Evolutionary conservation across 306 rosid species (phyloP), one percentile per base, ranked within the genome.

Genomic region (Betula pendula): DNA sequence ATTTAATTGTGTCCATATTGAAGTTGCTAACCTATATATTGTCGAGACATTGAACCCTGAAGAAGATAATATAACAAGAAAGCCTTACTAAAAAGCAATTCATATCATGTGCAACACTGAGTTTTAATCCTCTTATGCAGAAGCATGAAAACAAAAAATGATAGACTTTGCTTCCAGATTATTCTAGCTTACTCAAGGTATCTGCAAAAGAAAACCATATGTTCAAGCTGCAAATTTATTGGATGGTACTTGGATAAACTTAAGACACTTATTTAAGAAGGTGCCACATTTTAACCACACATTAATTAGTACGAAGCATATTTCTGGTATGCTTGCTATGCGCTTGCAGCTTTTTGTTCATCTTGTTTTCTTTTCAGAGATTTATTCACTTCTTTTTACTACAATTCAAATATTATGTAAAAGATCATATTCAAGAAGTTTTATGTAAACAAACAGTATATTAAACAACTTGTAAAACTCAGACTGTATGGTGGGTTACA

Each of bases 171-270:
- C 70, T 35, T 38, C 70, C 20, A 60, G 19, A 60, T 29, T 29
- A 13, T 27, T 27, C 0, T 19, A 35, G 70, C 19, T 65, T 35
- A 19, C 47, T 38, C 27, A 35, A 81, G 76, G 81, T 73, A 81
- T 75, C 17, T 13, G 48, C 27, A 22, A 14, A 45, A 69, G 25
- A 56, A 19, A 69, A 25, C 22, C n/a, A 45, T 25, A 13, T 5
- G 45, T 20, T 19, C 16, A 59, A 59, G 66, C 66, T 59, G 19
- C 40, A 10, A 58, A 24, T n/a, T 25, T 58, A 25, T 24, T 2
- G 66, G 66, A 58, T 27, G 4, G 14, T 13, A 25, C 25, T 69
- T 42, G 2, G 47, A 42, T 31, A 24, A 25, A 24, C 49, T 67
- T 20, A 11, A 12, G 53, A 44, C 40, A 13, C 20, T 44, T 69